Evolutionary conservation across 805 yeast species (phyloP), one percentile per base, ranked within the genome.

Genomic region (Pichia rugopelliculosa): DNA sequence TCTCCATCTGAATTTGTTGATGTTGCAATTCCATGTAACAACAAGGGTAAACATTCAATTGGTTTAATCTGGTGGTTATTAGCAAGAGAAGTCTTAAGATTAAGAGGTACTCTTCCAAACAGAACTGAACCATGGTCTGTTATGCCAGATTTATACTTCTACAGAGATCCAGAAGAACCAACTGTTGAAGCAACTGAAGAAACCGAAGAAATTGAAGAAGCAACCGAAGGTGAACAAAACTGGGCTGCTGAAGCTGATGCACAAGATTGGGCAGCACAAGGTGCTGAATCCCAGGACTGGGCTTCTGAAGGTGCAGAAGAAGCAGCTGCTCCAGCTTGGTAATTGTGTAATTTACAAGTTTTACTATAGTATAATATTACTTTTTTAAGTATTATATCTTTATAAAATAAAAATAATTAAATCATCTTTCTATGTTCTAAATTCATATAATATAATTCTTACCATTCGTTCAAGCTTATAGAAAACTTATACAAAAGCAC

Each of bases 111-210:
- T 71, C 76, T 93, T 65, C 89, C 95, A 71, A 85, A 87, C 87
- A 89, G 99, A 83, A 71, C 86, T 63, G 87, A 93, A 75, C 84
- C 86, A 74, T 93, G 99, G 99, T 78, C 95, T 64, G 93, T 93
- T 72, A 93, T 93, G 99, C 98, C 98, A 75, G 99, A 93, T 80
- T 84, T 93, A 75, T 93, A 90, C 90, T 93, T 93, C 90, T 93
- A 93, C 97, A 93, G 99, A 84, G 96, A 93, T 80, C 99, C 99
- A 71, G 98, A 91, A 81, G 99, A 93, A 79, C 85, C 86, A 75
- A 96, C 88, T 78, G 80, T 76, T 63, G 80, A 80, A 67, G 77
- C 77, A 56, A 77, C 74, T 59, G 73, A 72, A 57, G 85, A 77
- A 66, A 80, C 75, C 62, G 78, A 73, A 63, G 79, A 78, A 59